phyloP scores from a whole-genome alignment of 805 yeast genomes.

The Candida boidinii region DNA sequence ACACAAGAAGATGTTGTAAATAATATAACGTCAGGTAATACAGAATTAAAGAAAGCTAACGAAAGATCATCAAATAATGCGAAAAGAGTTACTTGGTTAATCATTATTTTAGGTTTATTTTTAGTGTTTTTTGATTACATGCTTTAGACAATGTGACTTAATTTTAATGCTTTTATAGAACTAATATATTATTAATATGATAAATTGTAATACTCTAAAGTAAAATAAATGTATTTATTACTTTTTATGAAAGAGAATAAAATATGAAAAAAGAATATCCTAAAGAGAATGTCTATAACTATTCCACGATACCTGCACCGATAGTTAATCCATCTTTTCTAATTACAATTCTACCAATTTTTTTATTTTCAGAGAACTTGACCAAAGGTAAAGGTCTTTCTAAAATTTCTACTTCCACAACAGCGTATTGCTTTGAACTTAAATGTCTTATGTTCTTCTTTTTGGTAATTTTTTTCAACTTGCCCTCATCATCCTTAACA shows the following conservation, averaged over 20 bases:
- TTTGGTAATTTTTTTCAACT: constrained; percentile 28
- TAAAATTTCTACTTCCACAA: constrained; percentile 44
- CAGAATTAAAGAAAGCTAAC: constrained; percentile 60
- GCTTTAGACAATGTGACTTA: too few species aligned
- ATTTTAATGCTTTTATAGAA: too few species aligned
- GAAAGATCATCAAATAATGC: constrained; percentile 56
- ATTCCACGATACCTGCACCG: constrained; percentile 34
- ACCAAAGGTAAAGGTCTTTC: constrained; percentile 45
- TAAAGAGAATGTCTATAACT: constrained; percentile 3
- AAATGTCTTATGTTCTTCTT: constrained; percentile 48
- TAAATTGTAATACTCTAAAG: too few species aligned
- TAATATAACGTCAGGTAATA: constrained; percentile 66
- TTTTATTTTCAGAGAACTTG: constrained; percentile 35
- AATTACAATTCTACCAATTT: constrained; percentile 59
- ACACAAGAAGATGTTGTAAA: constrained; percentile 58
- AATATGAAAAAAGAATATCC: not conserved
- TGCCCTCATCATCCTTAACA: constrained; percentile 11
- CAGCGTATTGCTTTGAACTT: constrained; percentile 49
- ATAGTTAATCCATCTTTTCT: constrained; percentile 63
- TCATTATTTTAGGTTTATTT: constrained; percentile 47
- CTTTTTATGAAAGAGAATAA: not conserved
- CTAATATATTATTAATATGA: too few species aligned
- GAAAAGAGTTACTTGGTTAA: constrained; percentile 43
- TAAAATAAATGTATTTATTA: not conserved
- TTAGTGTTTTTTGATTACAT: constrained; percentile 48